These are phyloP conservation scores for Diaporthe sp. DNA, from an alignment of 2,329 filamentous ascomycete genomes.

Conservation along the genomic window DNA sequence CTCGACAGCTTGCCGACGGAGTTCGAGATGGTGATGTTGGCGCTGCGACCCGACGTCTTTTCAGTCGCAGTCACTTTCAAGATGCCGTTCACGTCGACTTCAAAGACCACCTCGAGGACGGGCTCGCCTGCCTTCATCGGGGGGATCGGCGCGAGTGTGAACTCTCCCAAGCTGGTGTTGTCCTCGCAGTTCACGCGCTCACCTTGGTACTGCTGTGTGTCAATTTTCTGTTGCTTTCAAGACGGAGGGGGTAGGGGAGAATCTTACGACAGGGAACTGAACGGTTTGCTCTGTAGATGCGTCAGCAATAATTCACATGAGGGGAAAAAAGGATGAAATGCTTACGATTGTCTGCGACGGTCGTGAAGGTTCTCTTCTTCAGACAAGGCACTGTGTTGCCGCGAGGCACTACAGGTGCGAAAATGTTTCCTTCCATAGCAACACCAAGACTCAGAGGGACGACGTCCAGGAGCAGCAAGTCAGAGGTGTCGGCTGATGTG, in stretches of 20 bases:
- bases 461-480: constrained; percentile 96
- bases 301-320: no score
- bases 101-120: constrained; percentile 97
- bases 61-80: constrained; percentile 99
- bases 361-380: background rate
- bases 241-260: no score
- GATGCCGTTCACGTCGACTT: constrained; percentile 99
- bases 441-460: constrained; percentile 97
- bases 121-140: constrained; percentile 94
- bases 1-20: constrained; percentile 98
- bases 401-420: background rate
- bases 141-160: constrained; percentile 90
- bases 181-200: constrained; percentile 57
- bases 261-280: no score
- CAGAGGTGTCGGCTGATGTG: constrained; percentile 91
- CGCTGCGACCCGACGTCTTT: constrained; percentile 97
- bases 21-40: constrained; percentile 99
- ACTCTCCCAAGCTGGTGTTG: constrained; percentile 98
- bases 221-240: no score
- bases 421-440: constrained; percentile 82
- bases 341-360: no score
- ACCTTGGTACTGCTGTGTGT: no score
- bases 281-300: no score
- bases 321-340: no score
- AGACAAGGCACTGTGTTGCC: background rate